A percentile compares a stretch with the other conserved stretches of the same genome.
These are phyloP conservation scores for Centaurea solstitialis DNA, from an alignment of 129 eudicot species.

Conservation along the genomic window DNA sequence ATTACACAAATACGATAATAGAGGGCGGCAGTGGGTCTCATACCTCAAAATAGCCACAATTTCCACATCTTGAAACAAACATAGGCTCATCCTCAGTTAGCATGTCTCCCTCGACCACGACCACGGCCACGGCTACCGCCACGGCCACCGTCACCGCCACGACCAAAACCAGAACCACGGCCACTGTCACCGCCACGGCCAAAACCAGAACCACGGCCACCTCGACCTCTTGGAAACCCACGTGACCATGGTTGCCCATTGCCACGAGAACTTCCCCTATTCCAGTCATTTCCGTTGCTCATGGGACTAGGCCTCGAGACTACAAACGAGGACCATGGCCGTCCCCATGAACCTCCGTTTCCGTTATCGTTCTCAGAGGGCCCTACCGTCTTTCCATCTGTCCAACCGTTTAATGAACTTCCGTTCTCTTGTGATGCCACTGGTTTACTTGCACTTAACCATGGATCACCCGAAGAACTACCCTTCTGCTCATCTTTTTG, in stretches of 20 bases:
- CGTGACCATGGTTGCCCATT: slow-evolving; percentile 22
- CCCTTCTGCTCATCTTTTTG: slow-evolving; percentile 16
- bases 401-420: slow-evolving; percentile 21
- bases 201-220: neutral
- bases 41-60: slow-evolving; percentile 27
- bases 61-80: slow-evolving; percentile 21
- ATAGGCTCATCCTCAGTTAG: slow-evolving; percentile 15
- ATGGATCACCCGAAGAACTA: slow-evolving; percentile 24
- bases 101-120: slow-evolving; percentile 27
- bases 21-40: slow-evolving; percentile 18
- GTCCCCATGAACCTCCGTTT: slow-evolving; percentile 37
- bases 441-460: slow-evolving; percentile 17
- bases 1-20: slow-evolving; percentile 16
- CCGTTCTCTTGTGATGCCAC: slow-evolving; percentile 19
- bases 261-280: slow-evolving; percentile 33
- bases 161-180: neutral
- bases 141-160: slow-evolving; percentile 8
- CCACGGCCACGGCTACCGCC: slow-evolving; percentile 29
- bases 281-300: slow-evolving; percentile 31
- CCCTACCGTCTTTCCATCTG: slow-evolving; percentile 6
- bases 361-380: slow-evolving; percentile 22
- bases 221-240: slow-evolving; percentile 27
- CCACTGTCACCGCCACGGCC: slow-evolving; percentile 14
- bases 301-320: slow-evolving; percentile 51
- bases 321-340: slow-evolving; percentile 42